Evolutionary conservation across 768 basidiomycete species (phyloP).

Genomic region (Boletus pseudopeckii): DNA sequence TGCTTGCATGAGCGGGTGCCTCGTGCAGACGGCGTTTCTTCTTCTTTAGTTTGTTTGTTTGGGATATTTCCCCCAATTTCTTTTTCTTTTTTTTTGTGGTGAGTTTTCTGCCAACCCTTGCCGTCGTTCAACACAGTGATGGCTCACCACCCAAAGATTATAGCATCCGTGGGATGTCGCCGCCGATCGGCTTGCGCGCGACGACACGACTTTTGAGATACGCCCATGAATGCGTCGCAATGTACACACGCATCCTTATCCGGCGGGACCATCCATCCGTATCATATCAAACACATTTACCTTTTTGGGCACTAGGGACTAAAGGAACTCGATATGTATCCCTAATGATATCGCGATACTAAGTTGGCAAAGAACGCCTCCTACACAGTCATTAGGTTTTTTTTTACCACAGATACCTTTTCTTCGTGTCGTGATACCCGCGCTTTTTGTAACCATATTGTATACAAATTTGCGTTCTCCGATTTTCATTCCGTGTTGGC

Average conservation of each 20-base stretch:
- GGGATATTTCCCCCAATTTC: neutral
- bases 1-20: slow-evolving; percentile 10
- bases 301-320: slow-evolving; percentile 5
- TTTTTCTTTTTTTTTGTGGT: slow-evolving; percentile 1
- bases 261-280: slow-evolving; percentile 13
- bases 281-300: slow-evolving; percentile 1
- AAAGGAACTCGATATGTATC: slow-evolving; percentile 17
- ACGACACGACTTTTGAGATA: neutral
- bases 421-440: slow-evolving; percentile 15
- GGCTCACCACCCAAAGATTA: neutral
- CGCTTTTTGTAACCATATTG: slow-evolving; percentile 2
- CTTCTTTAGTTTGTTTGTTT: neutral
- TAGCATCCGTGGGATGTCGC: neutral
- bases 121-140: neutral
- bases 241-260: slow-evolving; percentile 25
- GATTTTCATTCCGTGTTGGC: slow-evolving; percentile 11
- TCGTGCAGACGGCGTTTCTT: neutral
- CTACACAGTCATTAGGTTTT: neutral
- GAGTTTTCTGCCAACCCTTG: neutral
- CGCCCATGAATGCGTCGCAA: slow-evolving; percentile 24
- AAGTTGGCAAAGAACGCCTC: slow-evolving; percentile 6
- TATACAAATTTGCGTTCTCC: neutral
- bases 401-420: slow-evolving; percentile 9
- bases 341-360: slow-evolving; percentile 17
- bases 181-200: neutral